Evolutionary conservation across 169 alveolate genomes (phyloP).

Genomic region (Theileria annulata): DNA sequence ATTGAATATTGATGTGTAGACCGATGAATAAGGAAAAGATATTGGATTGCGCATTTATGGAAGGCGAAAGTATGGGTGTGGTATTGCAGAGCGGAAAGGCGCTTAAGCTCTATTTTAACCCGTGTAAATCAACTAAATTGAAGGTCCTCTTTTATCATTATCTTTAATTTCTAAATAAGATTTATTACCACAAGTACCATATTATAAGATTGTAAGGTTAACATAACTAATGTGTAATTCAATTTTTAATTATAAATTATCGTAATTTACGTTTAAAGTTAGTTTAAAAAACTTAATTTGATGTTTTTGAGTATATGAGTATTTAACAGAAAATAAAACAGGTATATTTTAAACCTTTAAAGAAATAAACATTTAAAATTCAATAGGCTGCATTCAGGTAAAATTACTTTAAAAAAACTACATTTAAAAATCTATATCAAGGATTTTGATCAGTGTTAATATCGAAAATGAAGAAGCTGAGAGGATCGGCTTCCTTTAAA

Average conservation of each 20-base stretch:
- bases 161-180: neutral
- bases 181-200: neutral
- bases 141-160: slow-evolving; percentile 6
- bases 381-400: neutral
- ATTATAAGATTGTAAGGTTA: no score
- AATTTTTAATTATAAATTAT: no score
- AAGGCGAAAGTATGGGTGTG: slow-evolving; percentile 1
- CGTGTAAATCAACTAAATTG: neutral
- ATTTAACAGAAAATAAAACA: no score
- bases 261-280: no score
- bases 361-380: no score
- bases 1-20: no score
- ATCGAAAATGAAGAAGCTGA: neutral
- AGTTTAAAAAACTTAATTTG: no score
- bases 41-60: slow-evolving; percentile 5
- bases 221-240: no score
- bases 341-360: neutral
- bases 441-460: neutral
- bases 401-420: neutral
- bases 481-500: neutral
- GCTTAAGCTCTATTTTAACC: slow-evolving; percentile 6
- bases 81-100: slow-evolving; percentile 3
- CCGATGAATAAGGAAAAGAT: slow-evolving; percentile 7
- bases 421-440: neutral
- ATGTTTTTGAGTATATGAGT: no score